phyloP scores from a whole-genome alignment of 2,329 filamentous ascomycete genomes.

The Colletotrichum lupini region DNA sequence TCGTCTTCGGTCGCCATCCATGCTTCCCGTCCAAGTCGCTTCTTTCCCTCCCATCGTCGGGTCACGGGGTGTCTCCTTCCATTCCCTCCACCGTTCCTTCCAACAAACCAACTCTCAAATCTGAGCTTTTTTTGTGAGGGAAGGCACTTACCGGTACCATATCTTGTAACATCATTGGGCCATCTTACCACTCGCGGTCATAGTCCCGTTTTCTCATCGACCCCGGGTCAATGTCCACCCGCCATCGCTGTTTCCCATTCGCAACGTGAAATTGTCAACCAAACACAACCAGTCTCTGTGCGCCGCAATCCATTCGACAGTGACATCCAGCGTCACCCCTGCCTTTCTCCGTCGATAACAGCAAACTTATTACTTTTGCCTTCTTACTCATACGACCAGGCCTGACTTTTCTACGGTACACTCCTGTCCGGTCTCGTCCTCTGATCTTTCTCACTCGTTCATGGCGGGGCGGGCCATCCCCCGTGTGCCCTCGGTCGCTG shows the following conservation, averaged over 20 bases:
- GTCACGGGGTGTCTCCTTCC: not conserved
- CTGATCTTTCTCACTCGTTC: conserved; percentile 8
- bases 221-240: not conserved
- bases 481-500: not conserved
- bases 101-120: not conserved
- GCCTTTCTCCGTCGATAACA: not conserved
- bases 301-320: conserved; percentile 7
- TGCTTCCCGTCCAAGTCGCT: not conserved
- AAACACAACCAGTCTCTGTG: not conserved
- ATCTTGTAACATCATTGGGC: not conserved
- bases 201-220: not conserved
- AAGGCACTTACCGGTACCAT: not conserved
- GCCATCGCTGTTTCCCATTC: not conserved
- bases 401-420: not conserved
- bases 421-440: not conserved
- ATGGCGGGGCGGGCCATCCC: conserved; percentile 24
- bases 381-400: conserved; percentile 16
- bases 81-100: not conserved
- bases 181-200: not conserved
- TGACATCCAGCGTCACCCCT: conserved; percentile 15
- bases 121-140: not conserved
- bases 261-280: not conserved
- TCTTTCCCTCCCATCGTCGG: not conserved
- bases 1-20: not conserved
- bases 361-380: conserved; percentile 14